Base-by-base conservation (phyloP, 192 early-diverging fungal species). In the Umbelopsis isabellina region DNA sequence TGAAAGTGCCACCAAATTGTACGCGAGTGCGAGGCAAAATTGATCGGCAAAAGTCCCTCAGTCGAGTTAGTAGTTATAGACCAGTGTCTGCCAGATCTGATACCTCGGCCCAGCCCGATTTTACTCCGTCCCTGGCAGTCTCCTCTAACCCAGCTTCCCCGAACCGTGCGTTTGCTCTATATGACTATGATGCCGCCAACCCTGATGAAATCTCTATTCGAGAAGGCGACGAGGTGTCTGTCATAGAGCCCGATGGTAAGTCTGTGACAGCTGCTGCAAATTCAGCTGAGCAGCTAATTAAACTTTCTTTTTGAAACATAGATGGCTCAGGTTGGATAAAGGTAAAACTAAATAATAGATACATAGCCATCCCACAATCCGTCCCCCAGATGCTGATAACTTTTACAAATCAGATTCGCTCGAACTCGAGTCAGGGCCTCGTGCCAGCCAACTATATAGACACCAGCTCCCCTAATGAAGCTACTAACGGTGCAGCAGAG, bases 1-100 rank as follows among this genome's bases (percentile, higher is more conserved):
- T 90, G 80, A 94, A 92, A 71, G 87, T 90, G 12, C 80, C 90
- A 10, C 88, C 88, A 1, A 86, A 79, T 49, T 93, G 92, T 53
- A 82, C 85, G 44, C 81, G 85, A 25, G 66, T 85, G 5, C 85
- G 82, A 52, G 86, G 85, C 12, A 78, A 80, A n/a, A 81, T 84
- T 23, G 79, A 79, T 1, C 74, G 77, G 3, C 83, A 82, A 18
- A 61, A 67, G 6, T 75, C 70, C 18, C 23, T 65, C 2, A 66
- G 61, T 65, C 41, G 44, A 10, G 20, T 20, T 4, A 33, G 30
- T 15, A 35, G 55, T 16, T 41, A 44, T 10, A 49, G 18, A 27
- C 41, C 69, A 10, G 9, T 3, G 55, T 21, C 52, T 41, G 16
- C 47, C 21, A 23, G 20, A 23, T 1, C 46, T 35, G 66, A 20